Evolutionary conservation across 1,284 basidiomycete genomes (phyloP).

Genomic region (Cutaneotrichosporon mucoides): DNA sequence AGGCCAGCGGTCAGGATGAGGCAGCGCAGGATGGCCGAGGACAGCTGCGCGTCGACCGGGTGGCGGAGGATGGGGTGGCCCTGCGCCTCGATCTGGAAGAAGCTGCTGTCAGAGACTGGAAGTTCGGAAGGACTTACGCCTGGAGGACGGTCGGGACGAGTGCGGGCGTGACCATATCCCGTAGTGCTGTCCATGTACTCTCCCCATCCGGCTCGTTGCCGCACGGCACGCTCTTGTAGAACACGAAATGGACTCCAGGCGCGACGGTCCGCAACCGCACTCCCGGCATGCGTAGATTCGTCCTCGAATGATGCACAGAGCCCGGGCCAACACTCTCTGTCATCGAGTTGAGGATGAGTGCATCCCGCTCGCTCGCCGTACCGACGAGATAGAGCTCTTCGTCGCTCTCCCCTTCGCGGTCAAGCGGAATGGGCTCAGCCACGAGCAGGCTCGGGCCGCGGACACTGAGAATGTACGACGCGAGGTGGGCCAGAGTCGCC

Average conservation of each 20-base stretch:
- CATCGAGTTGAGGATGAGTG: constrained; percentile 3
- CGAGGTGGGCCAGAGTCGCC: neutral
- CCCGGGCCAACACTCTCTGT: neutral
- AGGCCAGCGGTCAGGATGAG: constrained; percentile 1
- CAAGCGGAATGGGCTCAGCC: constrained; percentile 58
- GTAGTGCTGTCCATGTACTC: neutral
- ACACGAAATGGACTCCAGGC: neutral
- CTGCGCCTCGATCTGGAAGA: neutral
- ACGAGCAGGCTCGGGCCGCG: neutral
- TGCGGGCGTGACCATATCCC: neutral
- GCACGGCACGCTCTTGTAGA: neutral
- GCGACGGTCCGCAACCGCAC: neutral
- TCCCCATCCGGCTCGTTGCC: neutral
- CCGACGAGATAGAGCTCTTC: constrained; percentile 52
- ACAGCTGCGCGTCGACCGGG: neutral
- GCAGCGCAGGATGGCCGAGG: neutral
- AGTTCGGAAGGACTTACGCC: neutral
- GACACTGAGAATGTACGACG: neutral
- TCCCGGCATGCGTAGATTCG: neutral
- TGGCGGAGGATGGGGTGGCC: neutral
- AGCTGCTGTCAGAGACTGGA: neutral
- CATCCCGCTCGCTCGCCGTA: constrained; percentile 5
- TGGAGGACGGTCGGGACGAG: neutral
- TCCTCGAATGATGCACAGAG: neutral
- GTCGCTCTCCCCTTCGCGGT: constrained; percentile 85